A percentile compares a stretch with the other conserved stretches of the same genome.
These are phyloP conservation scores for Silene latifolia DNA, from an alignment of 148 eudicot genomes.

Conservation along the genomic window DNA sequence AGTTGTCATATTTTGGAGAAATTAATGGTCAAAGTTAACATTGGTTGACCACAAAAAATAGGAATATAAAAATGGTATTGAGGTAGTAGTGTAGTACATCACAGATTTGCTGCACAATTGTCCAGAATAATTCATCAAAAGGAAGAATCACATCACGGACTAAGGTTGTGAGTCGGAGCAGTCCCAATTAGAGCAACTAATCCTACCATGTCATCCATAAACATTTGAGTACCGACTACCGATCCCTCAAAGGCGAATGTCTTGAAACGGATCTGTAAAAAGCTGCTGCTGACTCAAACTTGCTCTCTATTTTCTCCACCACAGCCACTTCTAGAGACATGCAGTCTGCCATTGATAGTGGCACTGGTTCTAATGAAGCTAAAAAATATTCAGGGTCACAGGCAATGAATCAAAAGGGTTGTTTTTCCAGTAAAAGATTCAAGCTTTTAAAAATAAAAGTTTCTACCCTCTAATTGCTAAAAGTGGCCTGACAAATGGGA, in stretches of 20 bases:
- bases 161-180: too few relatives aligned
- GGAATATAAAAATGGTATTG: too few relatives aligned
- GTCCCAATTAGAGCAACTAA: too few relatives aligned
- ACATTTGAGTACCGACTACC: too few relatives aligned
- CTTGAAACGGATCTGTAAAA: conserved; percentile 33
- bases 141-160: too few relatives aligned
- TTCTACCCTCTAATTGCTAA: too few relatives aligned
- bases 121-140: background rate
- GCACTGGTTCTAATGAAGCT: conserved; percentile 27
- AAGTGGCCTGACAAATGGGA: too few relatives aligned
- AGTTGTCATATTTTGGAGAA: too few relatives aligned
- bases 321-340: conserved; percentile 27
- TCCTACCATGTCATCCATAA: too few relatives aligned
- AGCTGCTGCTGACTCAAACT: conserved; percentile 42
- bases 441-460: too few relatives aligned
- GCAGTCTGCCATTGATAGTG: conserved; percentile 9
- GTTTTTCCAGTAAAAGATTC: background rate
- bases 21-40: too few relatives aligned
- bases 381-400: conserved; percentile 15
- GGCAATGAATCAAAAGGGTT: background rate
- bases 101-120: background rate
- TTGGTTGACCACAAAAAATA: too few relatives aligned
- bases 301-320: conserved; percentile 30
- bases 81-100: background rate
- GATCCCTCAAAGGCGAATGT: conserved; percentile 9